Evolutionary conservation across 176 grass and related monocot species (phyloP).

Genomic region (Pontederia crassipes): DNA sequence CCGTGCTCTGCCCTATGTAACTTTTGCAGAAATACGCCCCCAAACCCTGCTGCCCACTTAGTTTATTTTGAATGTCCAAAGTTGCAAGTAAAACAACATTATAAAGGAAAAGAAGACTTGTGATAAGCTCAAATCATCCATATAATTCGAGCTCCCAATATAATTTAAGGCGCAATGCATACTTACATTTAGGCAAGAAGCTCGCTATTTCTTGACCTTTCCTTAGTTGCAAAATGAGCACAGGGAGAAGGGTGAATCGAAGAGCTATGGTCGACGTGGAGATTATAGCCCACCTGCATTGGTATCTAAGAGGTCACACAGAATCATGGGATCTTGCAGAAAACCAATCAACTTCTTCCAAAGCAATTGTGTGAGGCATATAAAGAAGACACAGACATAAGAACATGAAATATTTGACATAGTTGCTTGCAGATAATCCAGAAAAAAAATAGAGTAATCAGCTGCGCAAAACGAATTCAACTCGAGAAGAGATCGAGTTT

Average conservation of each 20-base stretch:
- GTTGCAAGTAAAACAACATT: too few relatives aligned
- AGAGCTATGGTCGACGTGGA: slow-evolving; percentile 70
- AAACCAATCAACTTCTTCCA: background rate
- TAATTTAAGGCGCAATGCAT: background rate
- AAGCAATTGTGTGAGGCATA: background rate
- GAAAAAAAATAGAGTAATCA: background rate
- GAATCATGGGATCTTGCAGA: background rate
- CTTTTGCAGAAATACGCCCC: too few relatives aligned
- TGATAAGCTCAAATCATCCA: too few relatives aligned
- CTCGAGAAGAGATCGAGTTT: too few relatives aligned
- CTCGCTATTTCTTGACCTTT: slow-evolving; percentile 50
- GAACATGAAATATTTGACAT: too few relatives aligned
- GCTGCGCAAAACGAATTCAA: background rate
- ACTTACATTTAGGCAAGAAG: slow-evolving; percentile 48
- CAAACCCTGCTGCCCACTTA: too few relatives aligned
- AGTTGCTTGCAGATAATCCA: too few relatives aligned
- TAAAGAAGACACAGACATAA: background rate
- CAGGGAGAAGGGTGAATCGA: slow-evolving; percentile 60
- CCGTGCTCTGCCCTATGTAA: too few relatives aligned
- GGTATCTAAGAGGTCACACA: slow-evolving; percentile 11
- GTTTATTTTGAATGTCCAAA: too few relatives aligned
- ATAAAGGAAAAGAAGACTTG: too few relatives aligned
- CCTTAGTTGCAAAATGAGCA: slow-evolving; percentile 51
- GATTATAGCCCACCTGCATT: slow-evolving; percentile 76
- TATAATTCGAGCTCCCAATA: too few relatives aligned